Evolutionary conservation across 768 basidiomycete genomes (phyloP).

Genomic region (Xerocomus spinulosus): DNA sequence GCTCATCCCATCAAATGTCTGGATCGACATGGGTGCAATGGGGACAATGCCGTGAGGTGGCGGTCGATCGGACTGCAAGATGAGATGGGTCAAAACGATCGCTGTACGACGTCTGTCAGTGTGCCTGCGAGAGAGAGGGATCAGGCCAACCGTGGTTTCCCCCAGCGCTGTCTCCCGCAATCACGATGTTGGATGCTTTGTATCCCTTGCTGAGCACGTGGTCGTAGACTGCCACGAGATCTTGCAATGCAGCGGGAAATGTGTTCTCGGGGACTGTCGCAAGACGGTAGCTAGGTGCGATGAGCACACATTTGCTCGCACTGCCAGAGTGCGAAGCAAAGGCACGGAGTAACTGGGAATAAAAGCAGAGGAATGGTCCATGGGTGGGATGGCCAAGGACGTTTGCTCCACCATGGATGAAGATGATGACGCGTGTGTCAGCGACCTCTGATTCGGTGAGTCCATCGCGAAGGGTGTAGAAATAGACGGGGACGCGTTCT

Average conservation of each 20-base stretch:
- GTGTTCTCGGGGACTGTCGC: constrained; percentile 19
- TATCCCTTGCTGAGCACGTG: constrained; percentile 24
- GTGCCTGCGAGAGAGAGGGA: no score
- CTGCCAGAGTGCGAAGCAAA: constrained; percentile 1
- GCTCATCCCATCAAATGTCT: neutral
- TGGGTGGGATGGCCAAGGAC: constrained; percentile 16
- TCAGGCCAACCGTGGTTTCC: constrained; percentile 20
- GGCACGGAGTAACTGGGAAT: constrained; percentile 7
- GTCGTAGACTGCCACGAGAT: constrained; percentile 23
- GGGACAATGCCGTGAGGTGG: constrained; percentile 54
- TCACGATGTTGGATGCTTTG: constrained; percentile 13
- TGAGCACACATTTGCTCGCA: constrained; percentile 5
- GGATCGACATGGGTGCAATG: constrained; percentile 41
- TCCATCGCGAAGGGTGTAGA: constrained; percentile 11
- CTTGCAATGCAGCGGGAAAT: constrained; percentile 23
- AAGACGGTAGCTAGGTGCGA: constrained; percentile 24
- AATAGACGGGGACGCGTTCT: constrained; percentile 6
- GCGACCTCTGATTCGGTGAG: neutral
- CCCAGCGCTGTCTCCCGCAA: constrained; percentile 26
- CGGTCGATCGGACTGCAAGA: constrained; percentile 51
- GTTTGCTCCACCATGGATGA: constrained; percentile 23
- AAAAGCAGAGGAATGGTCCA: constrained; percentile 1
- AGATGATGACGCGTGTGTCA: constrained; percentile 18
- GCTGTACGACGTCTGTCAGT: constrained; percentile 12
- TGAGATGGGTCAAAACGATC: constrained; percentile 24